phyloP scores from a whole-genome alignment of 805 yeast species.

The Suhomyces sp. region DNA sequence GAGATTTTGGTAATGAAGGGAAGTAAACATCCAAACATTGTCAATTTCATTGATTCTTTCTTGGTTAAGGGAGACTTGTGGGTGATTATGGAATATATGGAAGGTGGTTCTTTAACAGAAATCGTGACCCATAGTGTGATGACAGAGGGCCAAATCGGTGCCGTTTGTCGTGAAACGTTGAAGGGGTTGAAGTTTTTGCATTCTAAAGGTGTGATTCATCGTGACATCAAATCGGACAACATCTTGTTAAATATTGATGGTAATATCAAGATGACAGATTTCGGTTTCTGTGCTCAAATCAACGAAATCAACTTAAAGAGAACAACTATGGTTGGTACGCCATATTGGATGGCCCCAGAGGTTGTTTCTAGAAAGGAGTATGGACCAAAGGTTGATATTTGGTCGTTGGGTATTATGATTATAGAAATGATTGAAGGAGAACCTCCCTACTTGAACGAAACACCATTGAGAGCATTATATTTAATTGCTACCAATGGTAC shows the following conservation, averaged over 20 bases:
- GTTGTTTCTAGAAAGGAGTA: constrained; percentile 93
- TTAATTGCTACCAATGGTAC: constrained; percentile 96
- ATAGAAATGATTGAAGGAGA: constrained; percentile 99
- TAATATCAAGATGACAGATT: constrained; percentile 90
- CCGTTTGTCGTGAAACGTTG: constrained; percentile 89
- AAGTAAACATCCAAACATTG: constrained; percentile 85
- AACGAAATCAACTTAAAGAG: constrained; percentile 76
- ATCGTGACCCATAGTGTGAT: constrained; percentile 86
- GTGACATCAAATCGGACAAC: constrained; percentile 96
- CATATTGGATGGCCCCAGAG: constrained; percentile 99
- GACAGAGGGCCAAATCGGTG: constrained; percentile 93
- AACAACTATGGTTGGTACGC: constrained; percentile 98
- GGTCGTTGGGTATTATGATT: constrained; percentile 98
- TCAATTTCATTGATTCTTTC: constrained; percentile 83
- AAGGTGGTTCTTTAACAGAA: constrained; percentile 95
- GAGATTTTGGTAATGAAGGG: constrained; percentile 97
- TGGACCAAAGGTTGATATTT: constrained; percentile 94
- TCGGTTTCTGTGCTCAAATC: constrained; percentile 92
- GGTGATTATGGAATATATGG: constrained; percentile 99
- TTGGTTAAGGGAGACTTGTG: constrained; percentile 77
- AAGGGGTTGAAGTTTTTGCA: constrained; percentile 86
- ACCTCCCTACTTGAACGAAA: constrained; percentile 96
- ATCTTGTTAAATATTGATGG: constrained; percentile 81
- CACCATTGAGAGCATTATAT: constrained; percentile 90
- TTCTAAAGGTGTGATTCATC: constrained; percentile 87